Base-by-base conservation (phyloP, 169 alveolate species). In the Cryptosporidium viatorum region DNA sequence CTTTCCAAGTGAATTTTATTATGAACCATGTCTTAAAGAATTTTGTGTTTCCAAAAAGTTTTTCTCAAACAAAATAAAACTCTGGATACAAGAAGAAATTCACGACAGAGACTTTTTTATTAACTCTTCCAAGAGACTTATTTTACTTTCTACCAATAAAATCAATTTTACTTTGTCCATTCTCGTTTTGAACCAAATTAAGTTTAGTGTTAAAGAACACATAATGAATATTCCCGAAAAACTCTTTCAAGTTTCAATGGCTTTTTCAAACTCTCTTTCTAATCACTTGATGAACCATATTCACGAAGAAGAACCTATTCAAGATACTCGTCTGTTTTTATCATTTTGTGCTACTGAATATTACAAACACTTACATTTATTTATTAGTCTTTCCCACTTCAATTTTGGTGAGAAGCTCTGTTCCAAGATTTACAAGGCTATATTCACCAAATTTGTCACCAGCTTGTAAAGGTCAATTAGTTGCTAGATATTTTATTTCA, bases 21-120 rank as follows among this genome's bases (percentile, higher is more conserved):
- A 7, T 8, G 86, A 73, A 73, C 86, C 86, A 37, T 73, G 86
- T 18, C 16, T 52, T 12, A 21, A 26, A 9, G 67, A 71, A 71
- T 55, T 9, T 26, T 55, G 48, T 59, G 8, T 73, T 16, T 18
- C 26, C 10, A 26, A 29, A 55, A 73, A 59, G 23, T 37, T 31
- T 9, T 73, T 73, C 39, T 35, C 86, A 1, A 23, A 52, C 5
- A 51, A 73, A 14, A 73, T 73, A 3, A 37, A 37, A 29, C 37
- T 18, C 18, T 73, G 86, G 86, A 55, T 59, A 4, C 69, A 71
- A 48, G 48, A 71, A 23, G 50, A 71, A 23, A 31, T 21, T 71
- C 33, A 48, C 10, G 51, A 65, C 48, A 65, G 71, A 37, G 33
- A 33, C 51, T 45, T 45, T 31, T 70, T 70, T 43, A 18, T 43